Conservation (phyloP, 768 basidiomycete genomes). For the Leucocoprinus leucothites region DNA sequence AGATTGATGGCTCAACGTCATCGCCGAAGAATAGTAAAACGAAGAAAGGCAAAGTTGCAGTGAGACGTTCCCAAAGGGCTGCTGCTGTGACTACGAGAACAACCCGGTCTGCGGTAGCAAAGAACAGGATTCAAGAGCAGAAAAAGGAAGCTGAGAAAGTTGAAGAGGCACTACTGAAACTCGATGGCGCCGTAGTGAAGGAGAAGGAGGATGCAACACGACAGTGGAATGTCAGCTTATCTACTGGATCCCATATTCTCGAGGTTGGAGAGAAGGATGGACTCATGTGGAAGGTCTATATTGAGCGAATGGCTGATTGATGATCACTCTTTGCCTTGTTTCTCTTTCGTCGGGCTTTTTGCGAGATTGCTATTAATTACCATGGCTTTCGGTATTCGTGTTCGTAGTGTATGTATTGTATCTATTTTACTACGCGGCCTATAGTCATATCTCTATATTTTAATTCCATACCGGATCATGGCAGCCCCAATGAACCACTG, state of each 20-base stretch:
- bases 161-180: conserved; percentile 58
- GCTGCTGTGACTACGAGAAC: conserved; percentile 19
- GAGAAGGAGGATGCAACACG: conserved; percentile 43
- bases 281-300: conserved; percentile 67
- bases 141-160: conserved; percentile 47
- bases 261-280: conserved; percentile 76
- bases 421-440: not conserved
- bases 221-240: conserved; percentile 62
- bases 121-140: conserved; percentile 23
- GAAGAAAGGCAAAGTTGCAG: conserved; percentile 36
- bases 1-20: conserved; percentile 34
- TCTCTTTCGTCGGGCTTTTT: not conserved
- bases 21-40: conserved; percentile 39
- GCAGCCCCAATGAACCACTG: not conserved
- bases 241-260: conserved; percentile 56
- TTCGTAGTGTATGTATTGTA: conserved; percentile 3
- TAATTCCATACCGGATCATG: not conserved
- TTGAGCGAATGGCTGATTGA: conserved; percentile 38
- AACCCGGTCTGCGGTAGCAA: conserved; percentile 24
- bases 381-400: not conserved
- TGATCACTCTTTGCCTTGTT: not conserved
- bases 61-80: conserved; percentile 20
- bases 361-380: not conserved
- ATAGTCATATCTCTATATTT: not conserved
- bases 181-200: conserved; percentile 54